Conservation (phyloP, 176 grass and related monocot species). For the Aegilops tauschii region DNA sequence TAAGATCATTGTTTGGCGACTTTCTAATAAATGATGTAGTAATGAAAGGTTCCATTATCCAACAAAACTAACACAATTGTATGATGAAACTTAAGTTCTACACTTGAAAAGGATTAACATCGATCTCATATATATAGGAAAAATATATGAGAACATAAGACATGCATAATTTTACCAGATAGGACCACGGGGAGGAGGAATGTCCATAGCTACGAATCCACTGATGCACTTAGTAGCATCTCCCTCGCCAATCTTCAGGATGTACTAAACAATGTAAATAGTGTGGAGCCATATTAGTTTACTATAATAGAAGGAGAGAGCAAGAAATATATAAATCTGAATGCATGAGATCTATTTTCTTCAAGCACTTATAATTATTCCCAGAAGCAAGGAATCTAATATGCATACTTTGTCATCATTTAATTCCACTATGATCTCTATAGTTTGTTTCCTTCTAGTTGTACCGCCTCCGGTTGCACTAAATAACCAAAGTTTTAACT, state of each 20-base stretch:
- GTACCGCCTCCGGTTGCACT: neutral
- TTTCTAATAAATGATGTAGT: neutral
- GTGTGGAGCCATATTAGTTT: neutral
- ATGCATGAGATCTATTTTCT: neutral
- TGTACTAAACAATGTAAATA: slow-evolving; percentile 51
- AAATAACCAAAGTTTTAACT: neutral
- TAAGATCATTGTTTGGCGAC: neutral
- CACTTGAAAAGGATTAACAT: neutral
- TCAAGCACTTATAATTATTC: neutral
- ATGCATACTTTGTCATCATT: neutral
- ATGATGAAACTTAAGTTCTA: neutral
- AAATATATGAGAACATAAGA: neutral
- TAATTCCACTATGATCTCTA: neutral
- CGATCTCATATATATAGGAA: neutral
- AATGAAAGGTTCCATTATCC: neutral
- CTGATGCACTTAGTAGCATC: slow-evolving; percentile 67
- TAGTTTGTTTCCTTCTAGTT: neutral
- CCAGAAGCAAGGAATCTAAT: neutral
- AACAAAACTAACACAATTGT: neutral
- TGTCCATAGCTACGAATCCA: slow-evolving; percentile 78
- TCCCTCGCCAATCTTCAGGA: slow-evolving; percentile 70
- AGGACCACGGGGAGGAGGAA: slow-evolving; percentile 75
- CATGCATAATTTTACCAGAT: slow-evolving; percentile 58
- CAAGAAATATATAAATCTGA: neutral
- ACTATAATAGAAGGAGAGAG: neutral